A percentile compares a stretch with the other conserved stretches of the same genome.
Evolutionary conservation across 169 alveolate species (phyloP).

Genomic region (Cryptosporidium baileyi): DNA sequence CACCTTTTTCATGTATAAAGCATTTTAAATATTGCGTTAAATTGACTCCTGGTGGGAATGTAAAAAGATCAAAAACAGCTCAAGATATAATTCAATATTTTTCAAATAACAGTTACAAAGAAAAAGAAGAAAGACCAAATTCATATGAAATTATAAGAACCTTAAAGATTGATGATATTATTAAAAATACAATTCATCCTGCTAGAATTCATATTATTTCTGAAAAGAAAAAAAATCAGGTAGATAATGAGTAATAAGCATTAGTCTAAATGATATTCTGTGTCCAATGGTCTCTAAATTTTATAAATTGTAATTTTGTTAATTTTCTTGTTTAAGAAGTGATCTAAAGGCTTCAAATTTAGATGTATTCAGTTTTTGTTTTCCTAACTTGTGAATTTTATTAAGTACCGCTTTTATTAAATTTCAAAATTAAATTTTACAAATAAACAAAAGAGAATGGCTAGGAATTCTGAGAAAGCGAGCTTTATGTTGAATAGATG

Average conservation of each 20-base stretch:
- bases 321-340: too few relatives aligned
- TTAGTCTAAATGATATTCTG: too few relatives aligned
- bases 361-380: too few relatives aligned
- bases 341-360: too few relatives aligned
- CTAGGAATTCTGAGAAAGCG: slow-evolving; percentile 78
- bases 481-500: slow-evolving; percentile 77
- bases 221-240: slow-evolving; percentile 16
- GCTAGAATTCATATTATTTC: slow-evolving; percentile 24
- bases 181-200: slow-evolving; percentile 46
- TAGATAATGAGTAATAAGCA: background rate
- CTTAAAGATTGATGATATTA: slow-evolving; percentile 26
- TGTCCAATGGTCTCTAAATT: too few relatives aligned
- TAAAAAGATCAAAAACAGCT: slow-evolving; percentile 64
- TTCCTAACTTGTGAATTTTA: too few relatives aligned
- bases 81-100: slow-evolving; percentile 52
- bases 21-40: slow-evolving; percentile 24
- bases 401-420: too few relatives aligned
- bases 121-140: slow-evolving; percentile 30
- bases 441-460: slow-evolving; percentile 64
- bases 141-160: slow-evolving; percentile 33
- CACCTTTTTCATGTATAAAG: slow-evolving; percentile 41
- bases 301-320: too few relatives aligned
- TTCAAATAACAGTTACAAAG: slow-evolving; percentile 17
- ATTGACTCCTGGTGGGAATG: slow-evolving; percentile 55
- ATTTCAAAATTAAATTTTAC: background rate